Evolutionary conservation across 2,329 filamentous ascomycete species (phyloP).

Genomic region (Ceratocystis variospora): DNA sequence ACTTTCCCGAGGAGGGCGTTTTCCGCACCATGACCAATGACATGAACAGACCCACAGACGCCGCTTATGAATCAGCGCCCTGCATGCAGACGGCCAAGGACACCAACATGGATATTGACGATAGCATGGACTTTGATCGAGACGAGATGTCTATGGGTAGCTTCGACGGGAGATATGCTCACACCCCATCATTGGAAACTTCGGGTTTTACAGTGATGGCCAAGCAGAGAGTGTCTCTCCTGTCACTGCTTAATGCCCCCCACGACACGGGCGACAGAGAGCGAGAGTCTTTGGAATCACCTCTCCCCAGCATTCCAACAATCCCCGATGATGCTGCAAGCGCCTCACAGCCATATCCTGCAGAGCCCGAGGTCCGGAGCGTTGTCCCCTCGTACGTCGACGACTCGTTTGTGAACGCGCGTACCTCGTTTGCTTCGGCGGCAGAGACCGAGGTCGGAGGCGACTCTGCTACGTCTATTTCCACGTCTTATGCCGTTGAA

Average conservation of each 20-base stretch:
- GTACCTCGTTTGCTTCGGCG: slow-evolving; percentile 31
- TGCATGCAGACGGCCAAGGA: not conserved
- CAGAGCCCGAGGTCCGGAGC: slow-evolving; percentile 21
- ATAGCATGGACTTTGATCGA: slow-evolving; percentile 22
- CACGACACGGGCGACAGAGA: slow-evolving; percentile 23
- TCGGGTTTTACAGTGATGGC: slow-evolving; percentile 42
- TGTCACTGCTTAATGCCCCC: slow-evolving; percentile 47
- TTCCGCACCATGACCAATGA: slow-evolving; percentile 47
- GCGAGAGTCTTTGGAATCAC: not conserved
- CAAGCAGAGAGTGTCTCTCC: slow-evolving; percentile 43
- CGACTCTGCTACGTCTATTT: not conserved
- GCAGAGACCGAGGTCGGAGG: not conserved
- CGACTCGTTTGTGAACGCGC: slow-evolving; percentile 18
- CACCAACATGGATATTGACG: slow-evolving; percentile 21
- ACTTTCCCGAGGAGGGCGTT: slow-evolving; percentile 49
- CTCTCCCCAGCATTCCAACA: slow-evolving; percentile 14
- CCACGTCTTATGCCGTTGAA: slow-evolving; percentile 27
- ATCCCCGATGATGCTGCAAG: slow-evolving; percentile 14
- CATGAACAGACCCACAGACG: slow-evolving; percentile 27
- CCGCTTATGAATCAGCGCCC: not conserved
- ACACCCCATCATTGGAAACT: slow-evolving; percentile 49
- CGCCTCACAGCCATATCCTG: slow-evolving; percentile 17
- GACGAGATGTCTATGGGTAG: slow-evolving; percentile 21
- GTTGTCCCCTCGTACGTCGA: slow-evolving; percentile 26
- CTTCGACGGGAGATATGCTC: slow-evolving; percentile 30